Base-by-base conservation (phyloP, 352 stramenopile species). In the Phytophthora parvispora region DNA sequence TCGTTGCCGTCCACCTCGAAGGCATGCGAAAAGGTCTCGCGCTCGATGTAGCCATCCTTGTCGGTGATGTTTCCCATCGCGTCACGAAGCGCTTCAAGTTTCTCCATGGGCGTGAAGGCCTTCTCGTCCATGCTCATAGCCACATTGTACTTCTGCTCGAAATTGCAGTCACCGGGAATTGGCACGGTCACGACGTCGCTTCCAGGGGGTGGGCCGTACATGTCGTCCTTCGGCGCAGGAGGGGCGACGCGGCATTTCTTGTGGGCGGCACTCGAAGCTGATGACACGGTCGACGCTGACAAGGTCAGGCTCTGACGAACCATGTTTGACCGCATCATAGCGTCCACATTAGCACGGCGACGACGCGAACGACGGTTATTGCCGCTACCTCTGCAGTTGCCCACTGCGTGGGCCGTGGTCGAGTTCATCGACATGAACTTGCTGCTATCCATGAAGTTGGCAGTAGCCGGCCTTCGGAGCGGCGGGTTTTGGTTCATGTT, bases 281-380 rank as follows among this genome's bases (percentile, higher is more conserved):
- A 63, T 4, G 62, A 52, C 34, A 54, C 52, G 48, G 77, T 80
- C 40, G 83, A 72, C 31, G 67, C 75, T 50, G 79, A 87, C 48
- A 87, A 68, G 7, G 64, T 81, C 49, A 86, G 58, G 40, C 78
- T 81, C 38, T 89, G 67, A 42, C 56, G 75, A 45, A 92, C 80
- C 60, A 86, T 78, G 42, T 78, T 88, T n/a, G 84, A 92, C 2
- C 82, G 80, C 64, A 92, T 79, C 80, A 93, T 87, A 36, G 81
- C 80, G 71, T 92, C 83, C 18, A 92, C 79, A 54, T 91, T 87
- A n/a, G 82, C 72, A 12, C 83, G 80, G 4, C 81, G 81, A 9
- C 81, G 79, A 27, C 75, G 61, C n/a, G 67, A 71, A 3, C 61
- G 61, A 22, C 54, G 69, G 36, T 64, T 64, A 24, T 57, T 49